Base-by-base conservation (phyloP, 495 filamentous ascomycete species). In the Podospora sp. region DNA sequence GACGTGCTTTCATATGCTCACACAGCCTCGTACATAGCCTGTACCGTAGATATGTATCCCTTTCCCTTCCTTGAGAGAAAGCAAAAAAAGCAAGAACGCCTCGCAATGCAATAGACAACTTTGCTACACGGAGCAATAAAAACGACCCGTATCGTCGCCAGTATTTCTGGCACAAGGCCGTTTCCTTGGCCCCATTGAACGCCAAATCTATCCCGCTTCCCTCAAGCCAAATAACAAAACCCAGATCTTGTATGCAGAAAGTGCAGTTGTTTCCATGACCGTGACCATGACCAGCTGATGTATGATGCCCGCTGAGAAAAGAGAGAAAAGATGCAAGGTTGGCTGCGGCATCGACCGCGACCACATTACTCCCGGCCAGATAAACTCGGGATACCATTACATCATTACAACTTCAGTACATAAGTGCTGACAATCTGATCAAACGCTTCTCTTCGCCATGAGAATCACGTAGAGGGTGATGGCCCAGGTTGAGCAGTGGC, bases 361-460 rank as follows among this genome's bases (percentile, higher is more conserved):
- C 29, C 29, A 33, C 16, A 46, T 46, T 46, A 46, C 40, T 11
- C 40, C 40, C 40, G 40, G 16, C 16, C 40, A 46, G 40, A 46
- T 18, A 46, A 12, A 46, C 16, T 46, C 40, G 40, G 40, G 40
- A 46, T 59, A 12, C 33, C 65, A 66, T 66, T 66, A 66, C 40
- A 66, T 66, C 65, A 66, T 66, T 61, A 59, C 57, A 2, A 60
- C 20, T 55, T 46, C 25, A 27, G 49, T 8, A 66, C 4, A 62
- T 50, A 22, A 62, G 6, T 1, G 26, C 57, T 33, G 26, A 33
- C 5, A 46, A 35, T 35, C 26, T 14, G 25, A 59, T 35, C 9
- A 20, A 36, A 11, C 5, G 33, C 33, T 27, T 18, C 33, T 36
- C n/a, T 50, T 63, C 60, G 24, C 55, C 52, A 51, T 56, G 26